Evolutionary conservation across 2,329 filamentous ascomycete genomes (phyloP).

Genomic region (Samsoniella hepiali): DNA sequence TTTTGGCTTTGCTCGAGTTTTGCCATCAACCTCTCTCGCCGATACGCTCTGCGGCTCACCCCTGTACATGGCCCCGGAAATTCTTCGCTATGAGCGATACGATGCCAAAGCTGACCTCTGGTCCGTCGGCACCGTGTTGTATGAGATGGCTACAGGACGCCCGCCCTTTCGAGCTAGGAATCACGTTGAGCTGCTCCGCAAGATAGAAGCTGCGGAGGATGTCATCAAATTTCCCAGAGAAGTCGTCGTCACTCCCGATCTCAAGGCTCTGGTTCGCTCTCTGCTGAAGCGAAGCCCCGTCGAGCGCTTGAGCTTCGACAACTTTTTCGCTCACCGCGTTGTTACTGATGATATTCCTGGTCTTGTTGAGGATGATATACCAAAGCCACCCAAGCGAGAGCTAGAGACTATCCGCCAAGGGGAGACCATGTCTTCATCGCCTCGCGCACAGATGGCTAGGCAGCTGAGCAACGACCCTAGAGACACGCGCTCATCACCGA

Average conservation of each 20-base stretch:
- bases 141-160: conserved; percentile 88
- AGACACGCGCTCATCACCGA: conserved; percentile 31
- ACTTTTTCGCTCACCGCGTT: conserved; percentile 75
- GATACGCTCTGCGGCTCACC: conserved; percentile 96
- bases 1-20: conserved; percentile 93
- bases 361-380: conserved; percentile 72
- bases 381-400: conserved; percentile 37
- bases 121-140: conserved; percentile 94
- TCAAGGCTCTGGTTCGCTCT: conserved; percentile 76
- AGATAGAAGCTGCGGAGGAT: conserved; percentile 87
- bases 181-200: conserved; percentile 88
- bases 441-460: conserved; percentile 29
- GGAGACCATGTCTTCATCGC: conserved; percentile 28
- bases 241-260: conserved; percentile 64
- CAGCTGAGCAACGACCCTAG: conserved; percentile 39
- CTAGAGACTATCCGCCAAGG: conserved; percentile 33
- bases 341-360: conserved; percentile 75
- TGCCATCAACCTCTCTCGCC: conserved; percentile 86
- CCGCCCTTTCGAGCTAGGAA: conserved; percentile 91
- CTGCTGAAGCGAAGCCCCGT: conserved; percentile 83
- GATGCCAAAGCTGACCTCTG: conserved; percentile 95
- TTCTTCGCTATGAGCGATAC: conserved; percentile 94
- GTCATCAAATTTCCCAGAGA: conserved; percentile 78
- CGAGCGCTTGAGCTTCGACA: conserved; percentile 79
- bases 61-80: conserved; percentile 98